Base-by-base conservation (phyloP, 306 rosid species). In the Malus orientalis region DNA sequence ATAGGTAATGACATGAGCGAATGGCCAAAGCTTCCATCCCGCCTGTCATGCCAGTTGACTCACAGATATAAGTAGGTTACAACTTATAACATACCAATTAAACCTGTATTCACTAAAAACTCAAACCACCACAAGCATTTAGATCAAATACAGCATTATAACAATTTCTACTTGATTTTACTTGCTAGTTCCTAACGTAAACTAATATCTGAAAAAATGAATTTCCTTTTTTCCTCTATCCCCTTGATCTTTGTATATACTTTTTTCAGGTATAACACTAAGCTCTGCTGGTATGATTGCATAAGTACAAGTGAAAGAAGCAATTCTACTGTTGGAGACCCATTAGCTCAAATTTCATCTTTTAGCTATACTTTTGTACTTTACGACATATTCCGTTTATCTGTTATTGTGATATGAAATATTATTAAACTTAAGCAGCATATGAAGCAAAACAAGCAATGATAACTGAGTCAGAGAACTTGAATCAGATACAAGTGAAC, bases 21-120 rank as follows among this genome's bases (percentile, higher is more conserved):
- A 95, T 82, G 99, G 99, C 97, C 99, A 90, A 70, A 95, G 97
- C 82, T 95, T 90, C 99, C 99, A 92, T 58, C 99, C 97, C 53
- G 97, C 96, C 97, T 90, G 91, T 65, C 58, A 80, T 76, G 77
- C 83, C 81, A 65, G 79, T 49, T 49, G 18, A 15, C 8, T 75
- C 40, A 72, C 47, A 59, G 60, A 60, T 7, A 47, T 36, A 71
- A 45, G 20, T 29, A 29, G 61, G 69, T 32, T 40, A 70, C 67
- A 71, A 60, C 51, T 49, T 23, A 45, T 2, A 44, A 45, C 4
- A 19, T 32, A 30, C 58, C 30, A 54, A 53, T 11, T 47, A 55
- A 55, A 22, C 71, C 44, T 36, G 19, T n/a, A 33, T 33, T 27
- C n/a, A 30, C 42, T 5, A 55, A 29, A 29, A 60, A 64, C 29